These are phyloP conservation scores for Fusarium compactum DNA, from an alignment of 2,329 filamentous ascomycete species.

Conservation along the genomic window DNA sequence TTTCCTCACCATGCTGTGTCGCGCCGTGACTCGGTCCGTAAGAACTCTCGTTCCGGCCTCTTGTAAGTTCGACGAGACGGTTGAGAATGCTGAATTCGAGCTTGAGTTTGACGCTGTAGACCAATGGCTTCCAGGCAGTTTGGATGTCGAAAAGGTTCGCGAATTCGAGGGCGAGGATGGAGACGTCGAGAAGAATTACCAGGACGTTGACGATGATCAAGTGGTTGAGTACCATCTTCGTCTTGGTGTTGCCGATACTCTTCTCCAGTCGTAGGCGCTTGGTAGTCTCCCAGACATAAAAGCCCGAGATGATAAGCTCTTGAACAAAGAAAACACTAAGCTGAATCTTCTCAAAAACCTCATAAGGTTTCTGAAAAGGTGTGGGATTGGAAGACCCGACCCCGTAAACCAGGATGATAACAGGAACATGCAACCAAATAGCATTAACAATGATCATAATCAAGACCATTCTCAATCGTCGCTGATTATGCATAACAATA, in stretches of 20 bases:
- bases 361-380: conserved; percentile 51
- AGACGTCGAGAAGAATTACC: conserved; percentile 56
- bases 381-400: conserved; percentile 52
- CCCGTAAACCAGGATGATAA: conserved; percentile 67
- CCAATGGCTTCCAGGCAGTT: conserved; percentile 43
- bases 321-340: conserved; percentile 67
- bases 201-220: conserved; percentile 58
- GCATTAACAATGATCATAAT: conserved; percentile 69
- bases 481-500: conserved; percentile 65
- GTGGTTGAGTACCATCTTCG: conserved; percentile 48
- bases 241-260: conserved; percentile 31
- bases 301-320: conserved; percentile 64
- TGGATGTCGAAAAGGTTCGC: conserved; percentile 53
- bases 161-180: conserved; percentile 51
- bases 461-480: conserved; percentile 62
- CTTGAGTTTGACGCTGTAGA: conserved; percentile 54
- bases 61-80: conserved; percentile 47
- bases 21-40: conserved; percentile 34
- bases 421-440: conserved; percentile 64
- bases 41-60: conserved; percentile 36
- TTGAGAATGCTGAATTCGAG: conserved; percentile 56
- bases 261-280: conserved; percentile 60
- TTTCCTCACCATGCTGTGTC: conserved; percentile 17
- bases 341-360: conserved; percentile 65
- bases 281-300: conserved; percentile 66